These are phyloP conservation scores for Colletotrichum orchidophilum DNA, from an alignment of 2,329 filamentous ascomycete species.

Conservation along the genomic window DNA sequence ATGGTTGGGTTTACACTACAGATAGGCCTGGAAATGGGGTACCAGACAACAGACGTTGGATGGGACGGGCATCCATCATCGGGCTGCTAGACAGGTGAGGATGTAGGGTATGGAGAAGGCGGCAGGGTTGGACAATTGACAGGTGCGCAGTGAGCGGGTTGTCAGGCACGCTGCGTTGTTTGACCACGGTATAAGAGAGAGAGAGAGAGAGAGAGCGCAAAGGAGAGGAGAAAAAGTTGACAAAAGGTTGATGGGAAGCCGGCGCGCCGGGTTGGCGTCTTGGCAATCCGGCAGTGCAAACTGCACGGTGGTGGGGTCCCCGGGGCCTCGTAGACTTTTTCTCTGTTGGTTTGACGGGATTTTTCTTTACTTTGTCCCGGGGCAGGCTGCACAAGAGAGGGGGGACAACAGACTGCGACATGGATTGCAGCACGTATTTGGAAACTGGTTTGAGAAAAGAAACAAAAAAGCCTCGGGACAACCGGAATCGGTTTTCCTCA, in stretches of 20 bases:
- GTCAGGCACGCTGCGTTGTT: not conserved
- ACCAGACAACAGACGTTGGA: not conserved
- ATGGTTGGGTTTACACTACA: not conserved
- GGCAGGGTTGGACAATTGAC: not conserved
- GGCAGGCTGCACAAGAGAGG: too few relatives aligned
- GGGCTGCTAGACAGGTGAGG: too few relatives aligned
- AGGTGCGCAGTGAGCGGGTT: not conserved
- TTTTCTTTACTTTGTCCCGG: too few relatives aligned
- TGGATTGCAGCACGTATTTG: too few relatives aligned
- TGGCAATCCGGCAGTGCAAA: constrained; percentile 32
- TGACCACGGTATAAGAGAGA: too few relatives aligned
- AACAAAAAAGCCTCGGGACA: too few relatives aligned
- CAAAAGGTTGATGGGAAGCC: constrained; percentile 17
- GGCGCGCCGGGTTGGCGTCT: constrained; percentile 27
- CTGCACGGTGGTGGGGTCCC: constrained; percentile 1
- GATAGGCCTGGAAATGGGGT: too few relatives aligned
- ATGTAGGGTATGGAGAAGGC: not conserved
- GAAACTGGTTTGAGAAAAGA: too few relatives aligned
- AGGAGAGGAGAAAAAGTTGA: not conserved
- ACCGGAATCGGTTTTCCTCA: too few relatives aligned
- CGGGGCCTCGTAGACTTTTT: not conserved
- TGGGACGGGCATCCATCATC: not conserved
- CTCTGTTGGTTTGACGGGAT: not conserved
- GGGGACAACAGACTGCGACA: too few relatives aligned
- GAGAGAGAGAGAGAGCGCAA: too few relatives aligned